Percentiles rank a stretch among this genome's conserved stretches.
Conservation (phyloP, 1,139 yeast species). For the Kluyveromyces sp. region DNA sequence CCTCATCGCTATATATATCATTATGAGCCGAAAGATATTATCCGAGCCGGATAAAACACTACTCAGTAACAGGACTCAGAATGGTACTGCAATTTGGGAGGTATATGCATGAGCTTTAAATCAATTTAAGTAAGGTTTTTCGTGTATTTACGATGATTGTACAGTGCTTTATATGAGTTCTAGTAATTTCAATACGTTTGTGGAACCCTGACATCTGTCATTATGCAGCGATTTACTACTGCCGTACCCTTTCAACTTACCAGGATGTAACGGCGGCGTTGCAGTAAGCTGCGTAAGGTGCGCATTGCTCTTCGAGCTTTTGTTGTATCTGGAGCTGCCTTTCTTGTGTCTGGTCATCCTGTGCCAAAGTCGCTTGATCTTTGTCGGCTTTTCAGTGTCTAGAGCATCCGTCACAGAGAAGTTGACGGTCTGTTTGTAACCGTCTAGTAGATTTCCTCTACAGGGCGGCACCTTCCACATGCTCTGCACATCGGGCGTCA, state of each 20-base stretch:
- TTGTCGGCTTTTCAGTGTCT: not conserved
- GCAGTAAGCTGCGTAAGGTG: not conserved
- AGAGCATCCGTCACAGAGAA: not conserved
- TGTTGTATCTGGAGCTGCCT: not conserved
- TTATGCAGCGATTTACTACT: not conserved
- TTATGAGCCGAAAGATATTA: no score
- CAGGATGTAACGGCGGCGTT: not conserved
- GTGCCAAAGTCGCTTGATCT: constrained; percentile 3
- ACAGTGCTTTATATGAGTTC: not conserved
- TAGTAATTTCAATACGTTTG: constrained; percentile 5
- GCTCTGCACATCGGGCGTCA: constrained; percentile 1
- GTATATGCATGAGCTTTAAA: no score
- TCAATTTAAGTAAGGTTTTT: no score
- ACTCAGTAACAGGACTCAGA: no score
- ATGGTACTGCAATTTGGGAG: no score
- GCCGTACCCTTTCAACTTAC: not conserved
- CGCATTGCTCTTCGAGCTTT: no score
- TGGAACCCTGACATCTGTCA: not conserved
- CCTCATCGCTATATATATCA: not conserved
- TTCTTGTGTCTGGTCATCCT: constrained; percentile 1
- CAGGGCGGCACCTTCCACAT: constrained; percentile 5
- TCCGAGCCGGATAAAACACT: no score
- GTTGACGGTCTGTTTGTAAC: constrained; percentile 1
- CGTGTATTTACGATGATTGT: not conserved
- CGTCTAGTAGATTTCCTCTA: constrained; percentile 5